Conservation (phyloP, 148 eudicot genomes). For the Cornus controversa region DNA sequence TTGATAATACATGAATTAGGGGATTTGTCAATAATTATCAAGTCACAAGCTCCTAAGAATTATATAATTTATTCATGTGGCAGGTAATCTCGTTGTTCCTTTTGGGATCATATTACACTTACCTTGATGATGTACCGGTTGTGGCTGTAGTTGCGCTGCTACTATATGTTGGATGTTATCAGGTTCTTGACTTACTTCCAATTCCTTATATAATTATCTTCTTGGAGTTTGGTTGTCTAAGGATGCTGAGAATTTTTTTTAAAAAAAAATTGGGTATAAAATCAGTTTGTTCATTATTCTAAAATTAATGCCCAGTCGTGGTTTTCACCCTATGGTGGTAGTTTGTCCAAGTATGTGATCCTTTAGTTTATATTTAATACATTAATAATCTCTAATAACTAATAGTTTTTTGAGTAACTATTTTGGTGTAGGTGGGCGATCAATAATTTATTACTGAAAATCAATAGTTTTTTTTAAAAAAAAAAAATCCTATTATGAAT, state of each 20-base stretch:
- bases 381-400: no score
- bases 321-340: no score
- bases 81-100: conserved; percentile 78
- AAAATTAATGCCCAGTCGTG: no score
- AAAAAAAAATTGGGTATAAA: background rate
- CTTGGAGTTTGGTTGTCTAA: background rate
- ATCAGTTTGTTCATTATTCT: background rate
- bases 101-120: conserved; percentile 90
- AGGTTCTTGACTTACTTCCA: conserved; percentile 44
- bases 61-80: conserved; percentile 16
- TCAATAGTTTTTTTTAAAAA: no score
- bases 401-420: no score
- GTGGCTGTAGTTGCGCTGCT: conserved; percentile 85
- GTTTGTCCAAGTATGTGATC: no score
- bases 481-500: no score
- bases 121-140: conserved; percentile 66
- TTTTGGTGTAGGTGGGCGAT: no score
- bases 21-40: background rate
- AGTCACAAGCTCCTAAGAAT: conserved; percentile 1
- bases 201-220: background rate
- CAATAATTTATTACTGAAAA: no score
- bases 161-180: conserved; percentile 91
- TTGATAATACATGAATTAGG: background rate
- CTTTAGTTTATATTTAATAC: no score
- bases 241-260: background rate